A percentile compares a stretch with the other conserved stretches of the same genome.
Conservation (phyloP, 2,329 filamentous ascomycete genomes). For the Amphichorda felina region DNA sequence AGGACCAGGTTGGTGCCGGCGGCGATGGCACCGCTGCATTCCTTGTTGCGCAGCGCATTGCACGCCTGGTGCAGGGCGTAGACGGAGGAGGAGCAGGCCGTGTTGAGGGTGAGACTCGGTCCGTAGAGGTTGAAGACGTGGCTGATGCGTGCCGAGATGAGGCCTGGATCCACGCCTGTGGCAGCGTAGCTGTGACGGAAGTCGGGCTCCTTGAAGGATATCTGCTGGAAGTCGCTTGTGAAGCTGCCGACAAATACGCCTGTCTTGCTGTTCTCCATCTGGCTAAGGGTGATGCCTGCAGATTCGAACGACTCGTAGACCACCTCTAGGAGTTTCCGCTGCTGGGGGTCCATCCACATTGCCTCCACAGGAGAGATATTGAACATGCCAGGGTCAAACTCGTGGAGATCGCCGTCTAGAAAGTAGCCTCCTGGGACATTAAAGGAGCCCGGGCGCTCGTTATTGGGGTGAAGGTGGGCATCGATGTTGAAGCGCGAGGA, state of each 20-base stretch:
- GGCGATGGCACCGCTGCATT: constrained; percentile 18
- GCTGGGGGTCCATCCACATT: constrained; percentile 5
- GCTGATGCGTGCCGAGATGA: constrained; percentile 6
- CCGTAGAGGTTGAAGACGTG: constrained; percentile 6
- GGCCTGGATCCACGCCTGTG: neutral
- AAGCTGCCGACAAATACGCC: constrained; percentile 3
- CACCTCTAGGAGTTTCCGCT: constrained; percentile 10
- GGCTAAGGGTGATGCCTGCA: constrained; percentile 6
- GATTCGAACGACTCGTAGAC: constrained; percentile 10
- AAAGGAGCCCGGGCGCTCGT: neutral
- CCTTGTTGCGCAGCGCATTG: constrained; percentile 15
- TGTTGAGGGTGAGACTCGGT: constrained; percentile 29
- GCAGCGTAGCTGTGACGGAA: constrained; percentile 1
- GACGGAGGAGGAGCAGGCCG: constrained; percentile 32
- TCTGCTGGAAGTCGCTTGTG: constrained; percentile 1
- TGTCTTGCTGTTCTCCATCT: neutral
- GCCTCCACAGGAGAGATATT: constrained; percentile 4
- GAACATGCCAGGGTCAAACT: constrained; percentile 6
- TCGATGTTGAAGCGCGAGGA: constrained; percentile 2
- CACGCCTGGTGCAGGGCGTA: constrained; percentile 28
- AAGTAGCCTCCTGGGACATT: constrained; percentile 3
- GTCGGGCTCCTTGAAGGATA: constrained; percentile 1
- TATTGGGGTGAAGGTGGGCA: constrained; percentile 1
- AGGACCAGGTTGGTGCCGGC: constrained; percentile 17
- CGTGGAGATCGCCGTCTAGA: constrained; percentile 2